phyloP scores from a whole-genome alignment of 371 early-diverging fungal genomes.

The Coemansia sp. region DNA sequence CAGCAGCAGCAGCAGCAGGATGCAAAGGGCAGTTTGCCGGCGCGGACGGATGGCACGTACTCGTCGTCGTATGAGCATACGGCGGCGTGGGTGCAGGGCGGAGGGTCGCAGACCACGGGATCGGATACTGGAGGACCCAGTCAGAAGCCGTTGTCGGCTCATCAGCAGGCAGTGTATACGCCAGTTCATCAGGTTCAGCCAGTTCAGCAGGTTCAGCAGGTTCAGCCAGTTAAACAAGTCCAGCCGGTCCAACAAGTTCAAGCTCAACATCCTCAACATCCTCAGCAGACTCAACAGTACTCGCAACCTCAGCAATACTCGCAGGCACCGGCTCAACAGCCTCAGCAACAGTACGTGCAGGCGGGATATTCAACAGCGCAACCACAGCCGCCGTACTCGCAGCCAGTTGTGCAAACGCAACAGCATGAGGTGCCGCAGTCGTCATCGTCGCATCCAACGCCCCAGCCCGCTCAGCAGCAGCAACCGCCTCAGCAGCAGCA shows the following conservation, averaged over 20 bases:
- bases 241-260: not conserved
- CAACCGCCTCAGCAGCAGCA: slow-evolving; percentile 3
- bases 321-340: slow-evolving; percentile 8
- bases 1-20: not conserved
- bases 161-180: not conserved
- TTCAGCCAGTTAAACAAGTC: not conserved
- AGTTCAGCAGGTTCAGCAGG: not conserved
- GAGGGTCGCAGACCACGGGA: slow-evolving; percentile 31
- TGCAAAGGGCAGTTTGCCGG: slow-evolving; percentile 11
- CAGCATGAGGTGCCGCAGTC: slow-evolving; percentile 1
- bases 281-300: not conserved
- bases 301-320: slow-evolving; percentile 11
- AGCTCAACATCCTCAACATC: too few relatives aligned
- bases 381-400: slow-evolving; percentile 17
- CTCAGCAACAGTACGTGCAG: slow-evolving; percentile 4
- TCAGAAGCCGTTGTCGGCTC: not conserved
- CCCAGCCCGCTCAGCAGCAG: slow-evolving; percentile 13
- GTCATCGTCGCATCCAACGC: slow-evolving; percentile 4
- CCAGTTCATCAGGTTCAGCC: not conserved
- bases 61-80: slow-evolving; percentile 50
- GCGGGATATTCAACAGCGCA: not conserved
- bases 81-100: slow-evolving; percentile 46
- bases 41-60: slow-evolving; percentile 43
- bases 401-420: slow-evolving; percentile 9
- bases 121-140: slow-evolving; percentile 32